These are phyloP conservation scores for Berkeleyomyces rouxiae DNA, from an alignment of 2,329 filamentous ascomycete species.

Conservation along the genomic window DNA sequence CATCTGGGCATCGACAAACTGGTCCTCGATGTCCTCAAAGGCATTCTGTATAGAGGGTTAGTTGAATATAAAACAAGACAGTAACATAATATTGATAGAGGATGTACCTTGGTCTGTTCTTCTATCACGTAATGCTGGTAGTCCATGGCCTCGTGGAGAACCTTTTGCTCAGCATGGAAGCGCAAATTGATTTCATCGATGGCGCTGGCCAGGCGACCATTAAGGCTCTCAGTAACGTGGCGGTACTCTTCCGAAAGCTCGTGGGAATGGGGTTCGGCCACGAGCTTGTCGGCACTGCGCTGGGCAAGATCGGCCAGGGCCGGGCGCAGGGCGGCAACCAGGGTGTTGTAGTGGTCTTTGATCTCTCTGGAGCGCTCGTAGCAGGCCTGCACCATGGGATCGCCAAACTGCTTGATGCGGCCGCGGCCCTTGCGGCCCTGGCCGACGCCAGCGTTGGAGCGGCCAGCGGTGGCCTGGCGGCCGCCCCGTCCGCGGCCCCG, in stretches of 20 bases:
- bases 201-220: conserved; percentile 24
- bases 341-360: conserved; percentile 45
- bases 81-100: background rate
- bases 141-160: conserved; percentile 7
- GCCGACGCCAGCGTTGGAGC: conserved; percentile 15
- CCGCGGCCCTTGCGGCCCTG: conserved; percentile 23
- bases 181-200: conserved; percentile 15
- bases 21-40: conserved; percentile 24
- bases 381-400: conserved; percentile 37
- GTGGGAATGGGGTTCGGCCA: conserved; percentile 35
- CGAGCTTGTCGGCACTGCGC: conserved; percentile 39
- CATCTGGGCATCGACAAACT: conserved; percentile 30
- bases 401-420: conserved; percentile 39
- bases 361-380: conserved; percentile 50
- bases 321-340: conserved; percentile 46
- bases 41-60: conserved; percentile 20
- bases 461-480: conserved; percentile 16
- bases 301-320: conserved; percentile 49
- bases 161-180: conserved; percentile 14
- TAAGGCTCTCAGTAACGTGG: conserved; percentile 34
- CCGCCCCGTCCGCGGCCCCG: conserved; percentile 18
- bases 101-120: conserved; percentile 16
- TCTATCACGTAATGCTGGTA: conserved; percentile 12
- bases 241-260: conserved; percentile 37
- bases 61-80: background rate